Evolutionary conservation across 2,329 filamentous ascomycete genomes (phyloP).

Genomic region (Ramularia endophylla): DNA sequence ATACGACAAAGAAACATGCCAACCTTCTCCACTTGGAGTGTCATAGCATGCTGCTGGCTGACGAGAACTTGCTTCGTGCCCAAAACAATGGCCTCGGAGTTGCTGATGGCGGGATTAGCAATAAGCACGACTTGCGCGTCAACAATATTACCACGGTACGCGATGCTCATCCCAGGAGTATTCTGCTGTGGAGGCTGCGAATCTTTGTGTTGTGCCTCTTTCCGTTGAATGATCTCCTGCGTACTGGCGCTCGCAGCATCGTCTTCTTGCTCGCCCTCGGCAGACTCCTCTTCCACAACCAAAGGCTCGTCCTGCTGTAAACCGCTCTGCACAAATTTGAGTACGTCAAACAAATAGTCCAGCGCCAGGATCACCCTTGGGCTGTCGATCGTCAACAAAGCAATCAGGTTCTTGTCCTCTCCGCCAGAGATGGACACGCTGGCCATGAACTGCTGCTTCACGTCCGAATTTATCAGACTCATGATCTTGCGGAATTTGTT

Average conservation of each 20-base stretch:
- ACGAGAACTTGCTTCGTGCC: conserved; percentile 90
- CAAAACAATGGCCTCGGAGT: conserved; percentile 91
- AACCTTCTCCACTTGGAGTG: conserved; percentile 85
- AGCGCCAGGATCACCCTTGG: conserved; percentile 91
- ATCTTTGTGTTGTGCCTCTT: conserved; percentile 21
- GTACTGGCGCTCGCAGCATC: conserved; percentile 41
- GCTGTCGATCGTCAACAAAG: conserved; percentile 89
- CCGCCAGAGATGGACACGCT: conserved; percentile 89
- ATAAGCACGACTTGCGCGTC: conserved; percentile 96
- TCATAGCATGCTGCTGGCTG: conserved; percentile 89
- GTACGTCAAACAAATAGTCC: conserved; percentile 88
- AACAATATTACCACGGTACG: conserved; percentile 88
- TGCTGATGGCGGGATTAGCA: conserved; percentile 82
- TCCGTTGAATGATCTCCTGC: conserved; percentile 22
- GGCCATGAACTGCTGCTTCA: conserved; percentile 95
- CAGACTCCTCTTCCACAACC: conserved; percentile 53
- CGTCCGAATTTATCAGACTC: conserved; percentile 90
- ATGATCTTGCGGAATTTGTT: conserved; percentile 99
- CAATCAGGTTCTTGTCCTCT: conserved; percentile 73
- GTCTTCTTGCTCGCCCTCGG: conserved; percentile 45
- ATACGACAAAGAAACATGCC: conserved; percentile 99
- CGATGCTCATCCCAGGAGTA: conserved; percentile 60
- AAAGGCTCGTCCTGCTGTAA: conserved; percentile 51
- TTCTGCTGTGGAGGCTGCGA: conserved; percentile 16
- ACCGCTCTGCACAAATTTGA: conserved; percentile 72